Percentiles rank a stretch among this genome's conserved stretches.
Evolutionary conservation across 345 rosid species (phyloP).

Genomic region (Eutrema japonicum): DNA sequence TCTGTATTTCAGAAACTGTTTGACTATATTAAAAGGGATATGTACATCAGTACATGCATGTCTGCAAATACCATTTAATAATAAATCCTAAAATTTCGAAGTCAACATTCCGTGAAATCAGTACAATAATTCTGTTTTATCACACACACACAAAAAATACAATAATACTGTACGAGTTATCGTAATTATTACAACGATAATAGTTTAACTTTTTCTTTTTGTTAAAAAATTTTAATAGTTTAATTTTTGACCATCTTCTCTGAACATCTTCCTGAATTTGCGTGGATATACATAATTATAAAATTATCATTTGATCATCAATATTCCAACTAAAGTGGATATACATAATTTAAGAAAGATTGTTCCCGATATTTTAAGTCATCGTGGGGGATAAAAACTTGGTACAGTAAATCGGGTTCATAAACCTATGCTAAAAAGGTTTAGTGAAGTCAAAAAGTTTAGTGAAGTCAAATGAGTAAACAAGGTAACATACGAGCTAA

Average conservation of each 20-base stretch:
- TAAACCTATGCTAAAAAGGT: too few species aligned
- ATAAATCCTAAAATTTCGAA: background rate
- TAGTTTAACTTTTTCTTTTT: too few species aligned
- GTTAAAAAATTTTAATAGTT: background rate
- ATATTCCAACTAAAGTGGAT: background rate
- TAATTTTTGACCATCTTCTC: background rate
- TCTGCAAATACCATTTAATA: conserved; percentile 15
- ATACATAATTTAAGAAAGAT: background rate
- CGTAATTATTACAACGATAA: background rate
- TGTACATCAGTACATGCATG: conserved; percentile 29
- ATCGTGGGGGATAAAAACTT: too few species aligned
- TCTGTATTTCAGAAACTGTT: conserved; percentile 33
- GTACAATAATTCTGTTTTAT: background rate
- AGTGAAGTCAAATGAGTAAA: too few species aligned
- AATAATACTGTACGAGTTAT: background rate
- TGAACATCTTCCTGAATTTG: conserved; percentile 15
- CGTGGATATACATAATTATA: background rate
- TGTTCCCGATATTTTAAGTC: too few species aligned
- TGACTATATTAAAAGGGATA: conserved; percentile 8
- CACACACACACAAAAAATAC: too few species aligned
- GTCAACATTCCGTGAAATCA: conserved; percentile 8
- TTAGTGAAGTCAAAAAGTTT: too few species aligned
- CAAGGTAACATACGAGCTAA: too few species aligned
- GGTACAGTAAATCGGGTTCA: too few species aligned
- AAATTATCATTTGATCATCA: conserved; percentile 5